Evolutionary conservation across 345 rosid genomes (phyloP), one percentile per base, ranked within the genome.

Genomic region (Euclidium syriacum): DNA sequence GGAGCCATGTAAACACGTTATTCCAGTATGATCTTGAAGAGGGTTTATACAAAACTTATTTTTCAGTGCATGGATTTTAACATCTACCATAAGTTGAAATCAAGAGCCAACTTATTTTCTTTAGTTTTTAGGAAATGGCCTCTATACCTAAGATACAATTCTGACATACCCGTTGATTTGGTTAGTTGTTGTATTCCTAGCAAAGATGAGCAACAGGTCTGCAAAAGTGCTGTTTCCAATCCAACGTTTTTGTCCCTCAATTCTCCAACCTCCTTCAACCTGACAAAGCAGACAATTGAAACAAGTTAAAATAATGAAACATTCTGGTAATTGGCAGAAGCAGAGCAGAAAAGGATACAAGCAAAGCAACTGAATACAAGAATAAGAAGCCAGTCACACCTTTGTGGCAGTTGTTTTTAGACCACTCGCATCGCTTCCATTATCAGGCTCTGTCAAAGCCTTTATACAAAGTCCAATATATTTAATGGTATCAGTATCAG

Each of bases 221-320:
- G 99, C 95, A 73, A 94, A 94, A 20, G 99, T 90, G 74, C 96
- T 83, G 73, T 94, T 92, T 74, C 99, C 97, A 32, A 94, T 94
- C 97, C 99, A 94, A 63, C 97, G 96, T 70, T 94, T 94, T 71
- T 90, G 88, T 42, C 99, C 99, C 51, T 87, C 80, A 5, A 94
- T 81, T 63, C 75, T 62, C 97, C 99, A 90, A 58, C 99, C 99
- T 53, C 95, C 95, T 66, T 81, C 80, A 3, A 85, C 95, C 97
- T 92, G 62, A 74, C 41, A 24, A 61, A 17, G 38, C 38, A 35
- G 50, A 38, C 40, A 52, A 52, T 18, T 52, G 27, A 62, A 40
- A 55, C 14, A 38, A 5, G 55, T 36, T 17, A 64, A 17, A 29
- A 59, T 22, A 65, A 41, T 38, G 40, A 39, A 53, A 58, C 63